Evolutionary conservation across 345 rosid species (phyloP).

Genomic region (Salix suchowensis): DNA sequence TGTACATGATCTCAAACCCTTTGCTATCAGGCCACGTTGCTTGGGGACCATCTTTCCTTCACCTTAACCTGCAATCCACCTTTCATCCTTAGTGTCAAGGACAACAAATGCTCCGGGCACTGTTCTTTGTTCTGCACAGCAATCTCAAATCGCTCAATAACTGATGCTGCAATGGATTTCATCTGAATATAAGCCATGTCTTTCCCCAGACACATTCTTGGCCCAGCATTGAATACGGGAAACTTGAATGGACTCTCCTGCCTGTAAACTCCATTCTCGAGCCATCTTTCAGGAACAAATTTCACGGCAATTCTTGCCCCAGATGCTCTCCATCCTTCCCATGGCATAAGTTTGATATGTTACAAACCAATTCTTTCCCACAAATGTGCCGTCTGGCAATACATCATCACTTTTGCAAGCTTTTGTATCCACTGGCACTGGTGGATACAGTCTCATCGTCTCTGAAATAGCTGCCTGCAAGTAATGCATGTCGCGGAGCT

Average conservation of each 20-base stretch:
- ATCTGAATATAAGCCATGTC: conserved; percentile 22
- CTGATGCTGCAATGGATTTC: conserved; percentile 19
- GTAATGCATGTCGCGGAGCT: conserved; percentile 9
- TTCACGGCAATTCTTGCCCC: conserved; percentile 17
- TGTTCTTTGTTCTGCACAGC: neutral
- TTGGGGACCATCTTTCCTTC: neutral
- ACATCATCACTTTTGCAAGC: neutral
- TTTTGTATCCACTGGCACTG: conserved; percentile 16
- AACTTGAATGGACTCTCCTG: conserved; percentile 14
- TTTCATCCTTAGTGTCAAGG: conserved; percentile 21
- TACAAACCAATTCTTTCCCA: conserved; percentile 7
- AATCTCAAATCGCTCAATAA: conserved; percentile 13
- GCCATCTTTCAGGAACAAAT: conserved; percentile 23
- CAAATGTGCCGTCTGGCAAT: conserved; percentile 14
- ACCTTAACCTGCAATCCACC: conserved; percentile 18
- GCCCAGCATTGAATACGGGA: conserved; percentile 18
- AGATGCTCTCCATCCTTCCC: conserved; percentile 19
- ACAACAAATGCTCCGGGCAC: conserved; percentile 9
- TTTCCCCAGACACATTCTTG: conserved; percentile 21
- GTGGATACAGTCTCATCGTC: conserved; percentile 22
- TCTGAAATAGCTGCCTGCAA: conserved; percentile 14
- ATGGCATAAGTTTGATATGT: conserved; percentile 9
- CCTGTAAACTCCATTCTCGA: conserved; percentile 7
- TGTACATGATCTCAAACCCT: too few relatives aligned
- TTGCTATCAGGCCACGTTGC: too few relatives aligned